phyloP scores from a whole-genome alignment of 2,329 filamentous ascomycete species.

The Monosporascus sp. region DNA sequence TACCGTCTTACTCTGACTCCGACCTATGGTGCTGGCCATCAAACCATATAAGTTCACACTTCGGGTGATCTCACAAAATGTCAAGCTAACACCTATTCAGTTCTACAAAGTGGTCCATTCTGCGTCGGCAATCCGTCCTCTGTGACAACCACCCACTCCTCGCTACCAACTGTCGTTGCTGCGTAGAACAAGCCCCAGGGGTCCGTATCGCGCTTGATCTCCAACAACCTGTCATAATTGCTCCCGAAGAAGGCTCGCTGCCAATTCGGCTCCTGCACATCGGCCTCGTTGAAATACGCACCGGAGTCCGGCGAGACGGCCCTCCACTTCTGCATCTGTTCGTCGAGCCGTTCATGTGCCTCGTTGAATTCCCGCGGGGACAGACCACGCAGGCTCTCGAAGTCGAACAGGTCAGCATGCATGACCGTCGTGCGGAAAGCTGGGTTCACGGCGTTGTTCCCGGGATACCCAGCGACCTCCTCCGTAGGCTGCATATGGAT shows the following conservation, averaged over 20 bases:
- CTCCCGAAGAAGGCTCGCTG: constrained; percentile 42
- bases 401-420: constrained; percentile 27
- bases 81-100: neutral
- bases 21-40: too few species aligned
- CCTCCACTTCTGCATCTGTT: constrained; percentile 21
- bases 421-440: constrained; percentile 36
- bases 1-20: too few species aligned
- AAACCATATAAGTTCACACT: too few species aligned
- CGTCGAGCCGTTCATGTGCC: constrained; percentile 15
- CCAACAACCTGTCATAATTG: constrained; percentile 36
- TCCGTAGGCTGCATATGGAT: constrained; percentile 26
- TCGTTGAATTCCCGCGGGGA: constrained; percentile 15
- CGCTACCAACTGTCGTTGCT: neutral
- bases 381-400: constrained; percentile 12
- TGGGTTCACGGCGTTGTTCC: constrained; percentile 34
- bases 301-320: constrained; percentile 35
- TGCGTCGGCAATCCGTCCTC: constrained; percentile 28
- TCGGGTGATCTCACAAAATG: too few species aligned
- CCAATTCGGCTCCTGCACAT: constrained; percentile 42
- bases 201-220: constrained; percentile 42
- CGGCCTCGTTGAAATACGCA: constrained; percentile 48
- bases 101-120: constrained; percentile 32
- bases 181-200: constrained; percentile 1
- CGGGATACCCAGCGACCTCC: constrained; percentile 25
- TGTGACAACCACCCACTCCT: constrained; percentile 6